Base-by-base conservation (phyloP, 2,329 filamentous ascomycete species). In the Orbilia brochopaga region DNA sequence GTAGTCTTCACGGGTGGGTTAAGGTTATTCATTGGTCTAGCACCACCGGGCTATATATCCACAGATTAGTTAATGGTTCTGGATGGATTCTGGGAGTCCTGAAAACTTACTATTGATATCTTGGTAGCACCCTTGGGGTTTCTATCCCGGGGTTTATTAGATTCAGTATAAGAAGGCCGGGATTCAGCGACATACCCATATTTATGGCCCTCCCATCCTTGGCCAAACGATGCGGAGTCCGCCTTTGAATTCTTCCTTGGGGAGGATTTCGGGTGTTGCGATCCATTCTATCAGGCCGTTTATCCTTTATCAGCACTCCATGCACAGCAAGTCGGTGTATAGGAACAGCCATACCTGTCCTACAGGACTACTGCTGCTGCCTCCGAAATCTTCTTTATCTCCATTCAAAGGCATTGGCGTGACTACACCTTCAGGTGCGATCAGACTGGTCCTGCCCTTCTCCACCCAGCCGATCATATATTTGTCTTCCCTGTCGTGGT, bases 381-480 rank as follows among this genome's bases (percentile, higher is more conserved):
- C 44, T 37, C 42, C 65, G 10, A 46, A 5, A 21, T 32, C 23
- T n/a, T 50, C 46, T 24, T 48, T 69, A 54, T 69, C 65, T 13
- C 65, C 65, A 55, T 70, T 58, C 3, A 64, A 21, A 57, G 65
- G 65, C 65, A 70, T 70, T 13, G 58, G 48, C 53, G 19, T 23
- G 27, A n/a, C n/a, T 44, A 54, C 27, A 6, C 27, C 40, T 4
- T 10, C 15, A 48, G 44, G 44, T 10, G 17, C 19, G 7, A 70
- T 11, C 10, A 51, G 3, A 2, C 42, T 51, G 15, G 30, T 35
- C 17, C 57, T 54, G 21, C 5, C 15, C 5, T 17, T 32, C 7
- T 55, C 15, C 13, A n/a, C 17, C 23, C 23, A 30, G 8, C 37
- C 24, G 23, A 70, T 40, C 65, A 70, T 70, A 46, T 53, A 55